phyloP scores from a whole-genome alignment of 2,329 filamentous ascomycete genomes.

The Hortaea werneckii region DNA sequence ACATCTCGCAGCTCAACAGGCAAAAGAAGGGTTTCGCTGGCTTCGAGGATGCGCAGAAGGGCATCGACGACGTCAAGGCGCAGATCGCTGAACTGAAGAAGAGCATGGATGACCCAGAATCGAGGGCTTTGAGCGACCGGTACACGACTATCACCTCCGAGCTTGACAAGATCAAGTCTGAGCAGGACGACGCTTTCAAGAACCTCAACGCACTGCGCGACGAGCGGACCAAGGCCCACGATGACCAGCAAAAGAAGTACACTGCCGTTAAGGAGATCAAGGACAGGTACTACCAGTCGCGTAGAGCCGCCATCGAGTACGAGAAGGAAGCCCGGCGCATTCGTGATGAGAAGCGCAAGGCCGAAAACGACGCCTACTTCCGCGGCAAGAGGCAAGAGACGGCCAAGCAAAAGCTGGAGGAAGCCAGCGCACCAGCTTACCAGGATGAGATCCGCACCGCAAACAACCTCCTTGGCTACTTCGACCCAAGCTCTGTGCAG shows the following conservation, averaged over 20 bases:
- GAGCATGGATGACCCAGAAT: constrained; percentile 79
- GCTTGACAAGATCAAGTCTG: constrained; percentile 78
- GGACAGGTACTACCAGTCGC: constrained; percentile 74
- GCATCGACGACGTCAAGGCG: constrained; percentile 75
- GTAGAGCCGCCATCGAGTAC: constrained; percentile 72
- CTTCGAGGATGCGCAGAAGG: constrained; percentile 77
- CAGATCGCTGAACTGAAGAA: constrained; percentile 87
- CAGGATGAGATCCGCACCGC: constrained; percentile 84
- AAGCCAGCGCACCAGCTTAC: constrained; percentile 79
- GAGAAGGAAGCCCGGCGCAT: constrained; percentile 74
- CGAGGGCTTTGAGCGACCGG: constrained; percentile 75
- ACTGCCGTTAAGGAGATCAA: constrained; percentile 73
- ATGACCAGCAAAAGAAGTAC: constrained; percentile 80
- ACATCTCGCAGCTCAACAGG: constrained; percentile 76
- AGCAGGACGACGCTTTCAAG: constrained; percentile 87
- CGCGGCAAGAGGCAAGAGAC: constrained; percentile 66
- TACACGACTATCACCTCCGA: constrained; percentile 81
- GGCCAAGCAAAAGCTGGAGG: constrained; percentile 65
- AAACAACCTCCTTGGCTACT: constrained; percentile 79
- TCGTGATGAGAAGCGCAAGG: constrained; percentile 65
- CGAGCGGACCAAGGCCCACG: constrained; percentile 72
- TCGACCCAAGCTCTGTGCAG: constrained; percentile 61
- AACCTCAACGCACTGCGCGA: constrained; percentile 74
- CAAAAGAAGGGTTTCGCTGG: constrained; percentile 81
- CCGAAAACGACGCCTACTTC: constrained; percentile 65